phyloP scores from a whole-genome alignment of 805 yeast genomes.

The Candida namnaoensis region DNA sequence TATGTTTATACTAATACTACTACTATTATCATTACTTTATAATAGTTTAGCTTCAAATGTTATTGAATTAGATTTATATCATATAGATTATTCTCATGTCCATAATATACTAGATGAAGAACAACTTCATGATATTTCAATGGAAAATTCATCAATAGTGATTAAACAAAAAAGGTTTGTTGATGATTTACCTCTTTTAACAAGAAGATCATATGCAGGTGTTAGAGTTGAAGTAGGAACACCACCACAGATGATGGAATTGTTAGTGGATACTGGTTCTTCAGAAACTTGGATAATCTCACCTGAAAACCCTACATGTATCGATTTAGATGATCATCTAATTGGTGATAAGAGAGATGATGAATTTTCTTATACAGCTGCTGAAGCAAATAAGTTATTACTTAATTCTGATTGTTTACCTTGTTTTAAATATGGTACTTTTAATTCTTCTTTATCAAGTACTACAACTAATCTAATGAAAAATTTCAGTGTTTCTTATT shows the following conservation, averaged over 20 bases:
- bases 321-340: neutral
- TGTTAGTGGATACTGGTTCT: slow-evolving; percentile 27
- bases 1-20: no score
- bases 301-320: slow-evolving; percentile 8
- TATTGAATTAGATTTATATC: no score
- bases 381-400: neutral
- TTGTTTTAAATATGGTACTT: slow-evolving; percentile 25
- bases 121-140: no score
- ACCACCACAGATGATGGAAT: slow-evolving; percentile 16
- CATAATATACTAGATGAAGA: no score
- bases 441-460: slow-evolving; percentile 15
- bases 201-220: slow-evolving; percentile 4
- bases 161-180: neutral
- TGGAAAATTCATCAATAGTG: no score
- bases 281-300: slow-evolving; percentile 23
- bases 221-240: slow-evolving; percentile 7
- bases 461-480: slow-evolving; percentile 9
- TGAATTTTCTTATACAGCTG: neutral
- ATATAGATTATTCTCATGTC: no score
- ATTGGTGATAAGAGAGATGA: neutral
- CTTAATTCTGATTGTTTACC: neutral
- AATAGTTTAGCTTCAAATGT: no score
- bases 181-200: slow-evolving; percentile 1
- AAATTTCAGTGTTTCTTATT: slow-evolving; percentile 31
- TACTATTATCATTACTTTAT: no score